phyloP scores from a whole-genome alignment of 169 alveolate genomes.

The Theileria orientalis region DNA sequence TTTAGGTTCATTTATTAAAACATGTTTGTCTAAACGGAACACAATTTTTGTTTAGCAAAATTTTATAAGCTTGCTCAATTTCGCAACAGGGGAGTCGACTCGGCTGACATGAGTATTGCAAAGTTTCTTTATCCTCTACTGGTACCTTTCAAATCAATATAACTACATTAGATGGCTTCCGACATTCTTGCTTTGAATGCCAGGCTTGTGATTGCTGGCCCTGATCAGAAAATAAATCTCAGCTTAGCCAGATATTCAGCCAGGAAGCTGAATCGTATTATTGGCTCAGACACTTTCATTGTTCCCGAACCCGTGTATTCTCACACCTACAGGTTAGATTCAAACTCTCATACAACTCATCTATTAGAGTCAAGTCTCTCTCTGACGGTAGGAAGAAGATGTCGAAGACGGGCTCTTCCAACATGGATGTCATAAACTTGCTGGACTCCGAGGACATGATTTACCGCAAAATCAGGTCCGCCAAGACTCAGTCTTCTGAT shows the following conservation, averaged over 20 bases:
- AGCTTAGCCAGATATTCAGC: slow-evolving; percentile 44
- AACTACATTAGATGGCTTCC: slow-evolving; percentile 48
- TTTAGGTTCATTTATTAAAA: slow-evolving; percentile 25
- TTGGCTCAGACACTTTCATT: slow-evolving; percentile 8
- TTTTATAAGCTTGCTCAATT: slow-evolving; percentile 48
- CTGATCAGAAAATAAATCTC: slow-evolving; percentile 44
- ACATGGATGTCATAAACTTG: slow-evolving; percentile 14
- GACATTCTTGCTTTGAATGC: slow-evolving; percentile 47
- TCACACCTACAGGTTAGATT: slow-evolving; percentile 29
- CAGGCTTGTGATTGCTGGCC: slow-evolving; percentile 48
- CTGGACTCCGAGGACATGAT: slow-evolving; percentile 36
- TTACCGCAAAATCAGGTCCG: slow-evolving; percentile 24
- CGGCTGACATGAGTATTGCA: slow-evolving; percentile 15
- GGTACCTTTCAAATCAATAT: slow-evolving; percentile 15
- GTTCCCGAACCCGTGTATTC: slow-evolving; percentile 13
- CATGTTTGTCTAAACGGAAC: slow-evolving; percentile 12
- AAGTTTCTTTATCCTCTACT: slow-evolving; percentile 39
- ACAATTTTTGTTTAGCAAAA: slow-evolving; percentile 9
- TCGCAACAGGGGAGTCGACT: slow-evolving; percentile 15
- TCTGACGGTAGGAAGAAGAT: slow-evolving; percentile 51
- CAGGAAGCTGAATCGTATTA: slow-evolving; percentile 27
- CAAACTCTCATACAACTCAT: not conserved
- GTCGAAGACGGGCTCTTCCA: slow-evolving; percentile 39
- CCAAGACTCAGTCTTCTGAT: slow-evolving; percentile 31
- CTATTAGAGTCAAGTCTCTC: slow-evolving; percentile 54